Base-by-base conservation (phyloP, 768 basidiomycete genomes). In the Suillus subalutaceus region DNA sequence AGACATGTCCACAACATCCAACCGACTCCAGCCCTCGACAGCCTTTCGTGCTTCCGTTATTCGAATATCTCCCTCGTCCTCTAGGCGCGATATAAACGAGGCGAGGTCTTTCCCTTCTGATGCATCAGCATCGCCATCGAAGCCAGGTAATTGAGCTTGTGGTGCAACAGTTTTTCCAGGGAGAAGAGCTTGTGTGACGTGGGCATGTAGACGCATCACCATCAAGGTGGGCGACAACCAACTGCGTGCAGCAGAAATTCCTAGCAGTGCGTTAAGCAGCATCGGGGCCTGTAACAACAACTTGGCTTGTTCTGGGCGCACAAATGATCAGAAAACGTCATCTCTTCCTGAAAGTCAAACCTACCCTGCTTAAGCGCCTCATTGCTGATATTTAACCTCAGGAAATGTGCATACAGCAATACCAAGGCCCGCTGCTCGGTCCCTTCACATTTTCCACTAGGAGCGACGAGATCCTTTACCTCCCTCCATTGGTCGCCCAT, bases 201-300 rank as follows among this genome's bases (percentile, higher is more conserved):
- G 88, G 5, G 92, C 87, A 69, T 96, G 91, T 35, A 99, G 79
- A 46, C 90, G 90, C 87, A 97, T 92, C 71, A 90, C 82, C 38
- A 86, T 81, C 44, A 96, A 80, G 0, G 93, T 89, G 1, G 94
- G 90, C 6, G 85, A 73, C 10, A 99, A 87, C 96, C 96, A 99
- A 73, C 89, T 94, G 69, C 95, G 93, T 0, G 96, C 85, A 23
- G 92, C 84, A 0, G 91, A 84, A 68, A 97, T 92, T 70, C 87
- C 91, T 63, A 96, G 84, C 32, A 98, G 81, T 0, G 95, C 93
- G 57, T 85, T 91, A 37, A 97, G 84, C 6, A 97, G 79, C 16
- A 84, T 75, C 6, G 93, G 94, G 0, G 86, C 85, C 71, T 89
- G 88, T 1, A 94, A 84, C 2, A 98, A 83, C 16, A 96, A 72